Conservation (phyloP, 768 basidiomycete genomes). For the Boletus coccyginus region DNA sequence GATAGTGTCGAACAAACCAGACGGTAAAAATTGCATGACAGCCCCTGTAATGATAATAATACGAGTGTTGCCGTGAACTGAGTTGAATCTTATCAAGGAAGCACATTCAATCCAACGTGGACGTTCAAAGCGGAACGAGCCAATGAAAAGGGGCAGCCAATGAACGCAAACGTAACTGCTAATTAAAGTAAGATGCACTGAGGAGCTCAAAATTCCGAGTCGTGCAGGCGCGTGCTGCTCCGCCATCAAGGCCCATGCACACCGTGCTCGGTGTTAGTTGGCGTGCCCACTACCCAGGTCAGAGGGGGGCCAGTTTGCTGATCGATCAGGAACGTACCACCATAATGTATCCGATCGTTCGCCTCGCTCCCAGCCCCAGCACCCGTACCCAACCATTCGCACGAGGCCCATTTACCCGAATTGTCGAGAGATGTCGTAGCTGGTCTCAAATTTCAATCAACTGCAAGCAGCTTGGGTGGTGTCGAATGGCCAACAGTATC, state of each 20-base stretch:
- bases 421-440: too few relatives aligned
- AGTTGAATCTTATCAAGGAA: neutral
- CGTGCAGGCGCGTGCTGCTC: neutral
- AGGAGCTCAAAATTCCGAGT: neutral
- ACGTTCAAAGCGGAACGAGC: neutral
- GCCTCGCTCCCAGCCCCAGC: neutral
- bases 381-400: neutral
- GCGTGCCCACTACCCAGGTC: neutral
- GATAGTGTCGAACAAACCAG: constrained; percentile 18
- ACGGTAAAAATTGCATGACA: constrained; percentile 43
- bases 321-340: neutral
- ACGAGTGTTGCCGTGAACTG: neutral
- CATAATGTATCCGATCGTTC: neutral
- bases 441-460: too few relatives aligned
- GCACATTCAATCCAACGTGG: neutral
- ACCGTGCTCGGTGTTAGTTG: neutral
- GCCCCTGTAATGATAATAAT: neutral
- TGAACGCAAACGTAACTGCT: neutral
- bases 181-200: neutral
- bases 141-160: neutral
- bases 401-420: neutral
- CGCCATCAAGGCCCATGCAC: neutral
- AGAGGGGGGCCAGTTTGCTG: neutral
- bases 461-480: too few relatives aligned
- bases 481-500: too few relatives aligned